Percentiles rank a stretch among this genome's conserved stretches.
These are phyloP conservation scores for Nymphaea colorata DNA, from an alignment of 164 flowering plant genomes.

Conservation along the genomic window DNA sequence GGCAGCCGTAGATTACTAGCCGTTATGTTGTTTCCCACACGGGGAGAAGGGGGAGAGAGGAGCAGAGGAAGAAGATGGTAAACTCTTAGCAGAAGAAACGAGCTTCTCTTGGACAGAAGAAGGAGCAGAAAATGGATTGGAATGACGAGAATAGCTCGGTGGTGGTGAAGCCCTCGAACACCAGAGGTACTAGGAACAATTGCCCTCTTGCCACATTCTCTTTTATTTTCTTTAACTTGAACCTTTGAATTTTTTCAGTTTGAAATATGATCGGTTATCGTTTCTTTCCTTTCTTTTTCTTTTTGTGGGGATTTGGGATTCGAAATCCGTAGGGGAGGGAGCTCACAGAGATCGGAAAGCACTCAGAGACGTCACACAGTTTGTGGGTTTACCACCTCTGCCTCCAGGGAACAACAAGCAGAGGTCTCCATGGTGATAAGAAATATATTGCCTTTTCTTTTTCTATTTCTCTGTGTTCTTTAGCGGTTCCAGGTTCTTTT, in stretches of 20 bases:
- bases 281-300: background rate
- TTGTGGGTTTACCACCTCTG: constrained; percentile 43
- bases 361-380: constrained; percentile 48
- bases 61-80: background rate
- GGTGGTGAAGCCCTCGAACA: constrained; percentile 22
- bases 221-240: background rate
- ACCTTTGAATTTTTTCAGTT: background rate
- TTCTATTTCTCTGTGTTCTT: constrained; percentile 4
- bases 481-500: background rate
- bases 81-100: background rate
- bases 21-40: constrained; percentile 44
- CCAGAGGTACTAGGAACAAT: constrained; percentile 22
- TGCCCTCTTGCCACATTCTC: background rate
- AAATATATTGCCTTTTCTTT: constrained; percentile 5
- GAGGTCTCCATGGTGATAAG: constrained; percentile 28
- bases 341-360: constrained; percentile 39
- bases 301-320: background rate
- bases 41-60: background rate
- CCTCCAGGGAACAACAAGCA: constrained; percentile 47
- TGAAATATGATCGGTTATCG: background rate
- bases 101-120: constrained; percentile 3
- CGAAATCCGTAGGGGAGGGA: background rate
- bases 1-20: constrained; percentile 42
- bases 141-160: constrained; percentile 63
- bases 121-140: constrained; percentile 42